Conservation (phyloP, 768 basidiomycete genomes). For the Epithele typhae region DNA sequence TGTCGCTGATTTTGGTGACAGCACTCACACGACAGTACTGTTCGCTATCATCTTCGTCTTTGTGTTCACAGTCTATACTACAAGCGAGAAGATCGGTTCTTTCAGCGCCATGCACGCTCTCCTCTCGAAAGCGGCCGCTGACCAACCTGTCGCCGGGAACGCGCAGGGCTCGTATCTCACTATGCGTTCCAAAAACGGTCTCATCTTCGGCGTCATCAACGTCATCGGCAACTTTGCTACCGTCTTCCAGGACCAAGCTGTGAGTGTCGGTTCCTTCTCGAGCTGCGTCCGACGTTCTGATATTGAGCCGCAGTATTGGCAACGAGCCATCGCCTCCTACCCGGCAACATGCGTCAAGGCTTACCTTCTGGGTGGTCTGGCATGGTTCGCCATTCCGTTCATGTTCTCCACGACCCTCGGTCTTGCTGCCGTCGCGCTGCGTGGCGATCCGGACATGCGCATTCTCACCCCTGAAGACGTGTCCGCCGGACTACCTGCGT, state of each 20-base stretch:
- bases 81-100: slow-evolving; percentile 75
- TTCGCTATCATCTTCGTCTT: slow-evolving; percentile 80
- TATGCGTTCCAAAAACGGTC: slow-evolving; percentile 48
- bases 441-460: slow-evolving; percentile 52
- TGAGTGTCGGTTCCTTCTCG: slow-evolving; percentile 5
- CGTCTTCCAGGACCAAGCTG: slow-evolving; percentile 48
- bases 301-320: slow-evolving; percentile 61
- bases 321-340: slow-evolving; percentile 83
- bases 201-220: slow-evolving; percentile 78
- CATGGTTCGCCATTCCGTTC: slow-evolving; percentile 92
- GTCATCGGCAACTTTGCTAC: slow-evolving; percentile 79
- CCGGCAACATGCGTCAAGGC: slow-evolving; percentile 88
- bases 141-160: slow-evolving; percentile 71
- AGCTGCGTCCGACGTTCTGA: neutral
- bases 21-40: slow-evolving; percentile 83
- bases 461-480: slow-evolving; percentile 58
- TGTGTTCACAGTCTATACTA: slow-evolving; percentile 79
- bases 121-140: slow-evolving; percentile 51
- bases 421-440: slow-evolving; percentile 80
- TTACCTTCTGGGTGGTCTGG: slow-evolving; percentile 83
- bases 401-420: slow-evolving; percentile 85
- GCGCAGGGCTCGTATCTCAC: slow-evolving; percentile 76
- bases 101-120: slow-evolving; percentile 75
- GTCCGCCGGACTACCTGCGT: slow-evolving; percentile 83
- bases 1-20: slow-evolving; percentile 25